A percentile compares a stretch with the other conserved stretches of the same genome.
Conservation (phyloP, 176 grass and related monocot genomes). For the Lolium rigidum region DNA sequence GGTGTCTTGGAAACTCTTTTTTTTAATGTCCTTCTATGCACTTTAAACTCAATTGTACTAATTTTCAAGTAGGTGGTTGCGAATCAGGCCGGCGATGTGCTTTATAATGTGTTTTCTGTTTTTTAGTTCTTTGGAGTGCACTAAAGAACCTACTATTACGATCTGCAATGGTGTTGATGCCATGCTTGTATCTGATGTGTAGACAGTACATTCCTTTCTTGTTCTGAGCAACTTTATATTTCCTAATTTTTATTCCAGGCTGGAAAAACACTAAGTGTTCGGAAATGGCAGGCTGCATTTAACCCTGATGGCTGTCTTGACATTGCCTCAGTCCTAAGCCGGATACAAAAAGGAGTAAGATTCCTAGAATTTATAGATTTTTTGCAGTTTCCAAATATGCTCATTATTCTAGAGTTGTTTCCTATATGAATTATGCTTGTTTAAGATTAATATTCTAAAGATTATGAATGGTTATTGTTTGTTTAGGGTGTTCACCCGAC, state of each 20-base stretch:
- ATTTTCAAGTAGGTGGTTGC: slow-evolving; percentile 9
- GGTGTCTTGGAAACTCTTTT: slow-evolving; percentile 4
- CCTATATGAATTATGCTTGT: slow-evolving; percentile 21
- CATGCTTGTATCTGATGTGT: slow-evolving; percentile 19
- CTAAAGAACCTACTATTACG: not conserved
- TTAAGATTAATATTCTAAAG: slow-evolving; percentile 16
- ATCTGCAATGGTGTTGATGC: slow-evolving; percentile 3
- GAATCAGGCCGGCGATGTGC: not conserved
- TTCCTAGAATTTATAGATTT: slow-evolving; percentile 13
- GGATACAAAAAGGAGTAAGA: slow-evolving; percentile 94
- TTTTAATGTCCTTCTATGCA: not conserved
- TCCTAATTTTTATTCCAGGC: slow-evolving; percentile 54
- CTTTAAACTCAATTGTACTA: not conserved
- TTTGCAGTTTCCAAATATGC: slow-evolving; percentile 22
- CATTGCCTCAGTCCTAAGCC: slow-evolving; percentile 86
- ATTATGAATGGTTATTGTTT: slow-evolving; percentile 32
- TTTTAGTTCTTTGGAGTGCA: slow-evolving; percentile 8
- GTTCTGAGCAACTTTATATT: slow-evolving; percentile 27
- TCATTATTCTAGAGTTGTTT: slow-evolving; percentile 13
- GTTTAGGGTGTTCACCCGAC: slow-evolving; percentile 96
- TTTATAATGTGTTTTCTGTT: not conserved
- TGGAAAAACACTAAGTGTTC: slow-evolving; percentile 91
- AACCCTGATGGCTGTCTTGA: slow-evolving; percentile 85
- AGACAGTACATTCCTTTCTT: slow-evolving; percentile 29
- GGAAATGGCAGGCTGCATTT: slow-evolving; percentile 97